Evolutionary conservation across 2,329 filamentous ascomycete species (phyloP).

Genomic region (Pseudogymnoascus sp.): DNA sequence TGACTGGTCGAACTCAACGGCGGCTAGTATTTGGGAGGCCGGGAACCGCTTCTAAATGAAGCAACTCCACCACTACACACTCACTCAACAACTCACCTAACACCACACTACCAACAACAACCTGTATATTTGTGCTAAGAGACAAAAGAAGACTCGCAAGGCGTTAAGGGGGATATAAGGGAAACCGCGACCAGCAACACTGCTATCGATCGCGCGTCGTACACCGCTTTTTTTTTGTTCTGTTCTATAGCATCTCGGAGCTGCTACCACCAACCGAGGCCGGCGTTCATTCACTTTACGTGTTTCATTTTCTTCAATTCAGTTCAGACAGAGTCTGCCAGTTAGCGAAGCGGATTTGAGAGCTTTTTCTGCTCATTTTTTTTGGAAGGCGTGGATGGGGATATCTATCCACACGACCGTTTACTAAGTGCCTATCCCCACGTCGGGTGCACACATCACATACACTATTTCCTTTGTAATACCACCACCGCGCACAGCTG

Average conservation of each 20-base stretch:
- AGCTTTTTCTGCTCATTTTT: not conserved
- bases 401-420: not conserved
- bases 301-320: not conserved
- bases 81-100: not conserved
- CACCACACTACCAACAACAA: not conserved
- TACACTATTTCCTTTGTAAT: conserved; percentile 2
- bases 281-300: not conserved
- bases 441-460: not conserved
- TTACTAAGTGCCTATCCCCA: not conserved
- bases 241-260: not conserved
- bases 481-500: not conserved
- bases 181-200: not conserved
- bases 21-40: conserved; percentile 72
- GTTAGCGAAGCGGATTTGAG: not conserved
- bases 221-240: not conserved
- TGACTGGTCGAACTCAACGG: conserved; percentile 79
- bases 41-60: conserved; percentile 49
- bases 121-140: conserved; percentile 1
- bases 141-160: not conserved
- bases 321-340: not conserved
- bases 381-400: not conserved
- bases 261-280: not conserved
- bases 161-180: not conserved
- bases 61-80: not conserved
- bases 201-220: not conserved